A percentile compares a stretch with the other conserved stretches of the same genome.
These are phyloP conservation scores for Soucietia sequanensis DNA, from an alignment of 805 yeast genomes.

Conservation along the genomic window DNA sequence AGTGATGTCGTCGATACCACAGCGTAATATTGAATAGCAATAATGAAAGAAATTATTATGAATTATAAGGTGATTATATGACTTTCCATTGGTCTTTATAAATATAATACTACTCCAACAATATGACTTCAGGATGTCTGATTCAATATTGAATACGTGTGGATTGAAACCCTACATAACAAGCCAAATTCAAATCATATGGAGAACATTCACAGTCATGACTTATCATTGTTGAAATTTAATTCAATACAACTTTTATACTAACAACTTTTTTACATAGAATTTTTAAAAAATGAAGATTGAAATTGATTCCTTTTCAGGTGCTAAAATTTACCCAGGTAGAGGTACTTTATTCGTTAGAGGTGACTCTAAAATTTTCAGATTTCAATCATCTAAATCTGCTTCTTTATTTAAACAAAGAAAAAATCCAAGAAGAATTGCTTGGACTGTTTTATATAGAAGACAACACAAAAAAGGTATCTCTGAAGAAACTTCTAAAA, in stretches of 20 bases:
- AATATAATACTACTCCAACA: too few relatives aligned
- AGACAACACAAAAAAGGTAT: constrained; percentile 99
- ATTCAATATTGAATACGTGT: too few relatives aligned
- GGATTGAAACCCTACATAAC: too few relatives aligned
- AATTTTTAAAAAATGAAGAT: constrained; percentile 75
- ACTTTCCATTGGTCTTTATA: too few relatives aligned
- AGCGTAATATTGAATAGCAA: too few relatives aligned
- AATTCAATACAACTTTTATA: constrained; percentile 11
- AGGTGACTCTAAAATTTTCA: constrained; percentile 99
- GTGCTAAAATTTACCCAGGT: constrained; percentile 99
- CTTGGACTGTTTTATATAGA: constrained; percentile 99
- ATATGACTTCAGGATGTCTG: too few relatives aligned
- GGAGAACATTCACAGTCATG: constrained; percentile 1
- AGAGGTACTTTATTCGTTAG: constrained; percentile 99
- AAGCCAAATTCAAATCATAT: too few relatives aligned
- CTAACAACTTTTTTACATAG: too few relatives aligned
- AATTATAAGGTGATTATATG: too few relatives aligned
- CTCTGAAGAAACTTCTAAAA: constrained; percentile 97
- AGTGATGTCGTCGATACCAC: too few relatives aligned
- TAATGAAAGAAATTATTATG: too few relatives aligned
- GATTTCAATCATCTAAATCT: constrained; percentile 97
- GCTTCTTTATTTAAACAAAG: constrained; percentile 98
- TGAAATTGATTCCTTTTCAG: constrained; percentile 99
- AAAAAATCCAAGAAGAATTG: constrained; percentile 99
- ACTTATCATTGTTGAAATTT: too few relatives aligned